Base-by-base conservation (phyloP, 2,329 filamentous ascomycete genomes). In the Periconia sp. region DNA sequence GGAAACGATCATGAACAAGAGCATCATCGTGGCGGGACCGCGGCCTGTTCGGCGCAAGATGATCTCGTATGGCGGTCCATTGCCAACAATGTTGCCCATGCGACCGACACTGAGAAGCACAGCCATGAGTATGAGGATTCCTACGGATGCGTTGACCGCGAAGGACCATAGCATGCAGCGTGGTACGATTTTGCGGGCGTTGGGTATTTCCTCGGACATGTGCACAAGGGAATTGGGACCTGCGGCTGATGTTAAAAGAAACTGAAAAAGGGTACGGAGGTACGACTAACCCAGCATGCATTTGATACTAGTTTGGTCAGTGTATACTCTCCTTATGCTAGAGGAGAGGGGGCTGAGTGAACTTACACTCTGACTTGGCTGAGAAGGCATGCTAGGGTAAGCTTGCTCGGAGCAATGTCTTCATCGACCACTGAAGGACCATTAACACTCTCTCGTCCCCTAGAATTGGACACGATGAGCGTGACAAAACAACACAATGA, bases 281-380 rank as follows among this genome's bases (percentile, higher is more conserved):
- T n/a, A n/a, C 31, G 8, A 41, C 40, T 27, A 31, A 59, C 53
- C 33, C n/a, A 54, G 37, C 37, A 45, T 46, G 31, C n/a, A n/a
- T n/a, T n/a, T n/a, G n/a, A n/a, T n/a, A n/a, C n/a, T n/a, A n/a
- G n/a, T n/a, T n/a, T n/a, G n/a, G n/a, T n/a, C n/a, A n/a, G n/a
- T n/a, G n/a, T n/a, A n/a, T n/a, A n/a, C n/a, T n/a, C n/a, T n/a
- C n/a, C n/a, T n/a, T n/a, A n/a, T n/a, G 75, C 5, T 77, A 77
- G 17, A 74, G 55, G 27, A 79, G 63, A 52, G 27, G 37, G 8
- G 14, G 20, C n/a, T 76, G 63, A 5, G 18, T 2, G 30, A 5
- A 50, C 41, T 50, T 41, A 50, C 50, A 63, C 56, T 1, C 57
- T 59, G 7, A 58, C 55, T 41, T 63, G 61, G 31, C 54, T 56